phyloP scores from a whole-genome alignment of 1,284 basidiomycete species.

The Ceratobasidium sp. region DNA sequence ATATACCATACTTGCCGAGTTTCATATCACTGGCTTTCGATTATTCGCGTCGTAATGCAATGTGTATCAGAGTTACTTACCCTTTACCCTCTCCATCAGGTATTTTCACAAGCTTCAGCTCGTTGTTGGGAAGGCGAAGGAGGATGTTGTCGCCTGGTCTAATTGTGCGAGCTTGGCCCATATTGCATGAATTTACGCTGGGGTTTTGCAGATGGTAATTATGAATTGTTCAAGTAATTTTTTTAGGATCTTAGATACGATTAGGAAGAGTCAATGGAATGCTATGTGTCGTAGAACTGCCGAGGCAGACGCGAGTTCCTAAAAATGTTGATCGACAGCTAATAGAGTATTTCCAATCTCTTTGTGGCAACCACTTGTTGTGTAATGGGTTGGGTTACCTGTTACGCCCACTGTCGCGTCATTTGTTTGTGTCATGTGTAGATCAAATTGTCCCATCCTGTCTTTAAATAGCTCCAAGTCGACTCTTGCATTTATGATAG shows the following conservation, averaged over 20 bases:
- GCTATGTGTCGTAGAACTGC: too few relatives aligned
- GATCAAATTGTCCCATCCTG: too few relatives aligned
- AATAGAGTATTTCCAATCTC: not conserved
- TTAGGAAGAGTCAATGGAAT: too few relatives aligned
- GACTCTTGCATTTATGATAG: too few relatives aligned
- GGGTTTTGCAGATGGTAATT: not conserved
- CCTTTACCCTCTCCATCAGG: slow-evolving; percentile 57
- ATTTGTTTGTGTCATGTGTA: too few relatives aligned
- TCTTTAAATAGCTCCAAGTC: too few relatives aligned
- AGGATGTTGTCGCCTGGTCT: slow-evolving; percentile 68
- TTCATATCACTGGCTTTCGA: slow-evolving; percentile 60
- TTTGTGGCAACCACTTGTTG: not conserved
- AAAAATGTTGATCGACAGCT: not conserved
- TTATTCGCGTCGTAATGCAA: slow-evolving; percentile 38
- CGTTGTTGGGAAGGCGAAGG: slow-evolving; percentile 70
- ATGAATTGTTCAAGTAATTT: too few relatives aligned
- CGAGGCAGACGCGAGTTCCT: too few relatives aligned
- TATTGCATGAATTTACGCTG: not conserved
- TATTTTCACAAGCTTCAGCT: slow-evolving; percentile 68
- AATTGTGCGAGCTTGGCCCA: slow-evolving; percentile 52
- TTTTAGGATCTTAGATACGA: too few relatives aligned
- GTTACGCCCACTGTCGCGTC: not conserved
- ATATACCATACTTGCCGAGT: slow-evolving; percentile 77
- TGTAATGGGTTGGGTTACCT: not conserved
- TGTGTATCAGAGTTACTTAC: slow-evolving; percentile 53